Evolutionary conservation across 768 basidiomycete species (phyloP), one percentile per base, ranked within the genome.

Genomic region (Kwoniella newhampshirensis): DNA sequence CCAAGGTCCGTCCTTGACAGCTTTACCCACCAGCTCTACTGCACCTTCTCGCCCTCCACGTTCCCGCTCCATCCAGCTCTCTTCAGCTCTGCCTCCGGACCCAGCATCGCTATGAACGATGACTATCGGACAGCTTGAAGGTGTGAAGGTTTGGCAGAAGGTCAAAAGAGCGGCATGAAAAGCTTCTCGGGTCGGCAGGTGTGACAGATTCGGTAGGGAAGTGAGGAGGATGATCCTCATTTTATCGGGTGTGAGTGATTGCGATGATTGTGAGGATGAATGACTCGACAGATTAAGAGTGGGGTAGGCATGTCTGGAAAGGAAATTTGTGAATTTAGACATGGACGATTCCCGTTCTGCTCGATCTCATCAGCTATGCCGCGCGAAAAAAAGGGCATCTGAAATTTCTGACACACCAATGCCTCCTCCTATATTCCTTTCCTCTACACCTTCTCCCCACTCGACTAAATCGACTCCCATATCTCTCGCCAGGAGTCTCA

Each of bases 131-230:
- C 78, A 78, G 1, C 73, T 75, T 0, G 74, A 62, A 11, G 71
- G 20, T 36, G 65, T 58, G 43, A 65, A 73, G 9, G 66, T 60
- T 57, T 70, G 56, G 59, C 85, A 81, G 42, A 91, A 81, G 0
- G 82, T 73, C 46, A 84, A 77, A 0, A 96, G 73, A 4, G 86
- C 80, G 0, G 82, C 80, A 69, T 91, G 91, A 73, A 94, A 93
- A 8, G 82, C 82, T 13, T 78, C 76, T 67, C 85, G 86, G 0
- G 86, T 89, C 21, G 81, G 78, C 4, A 79, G 75, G 76, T 91
- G 90, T 4, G 90, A 79, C 52, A 97, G 83, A 70, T 98, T 97
- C 0, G 94, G 96, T 1, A 99, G 81, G 54, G 93, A 88, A 76
- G 93, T 90, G 7, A 96, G 79, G 3, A 97, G 83, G 50, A 97